Percentiles rank a stretch among this genome's conserved stretches.
Evolutionary conservation across 23 red algal genomes (phyloP).

Genomic region (Gracilaria gracilis): DNA sequence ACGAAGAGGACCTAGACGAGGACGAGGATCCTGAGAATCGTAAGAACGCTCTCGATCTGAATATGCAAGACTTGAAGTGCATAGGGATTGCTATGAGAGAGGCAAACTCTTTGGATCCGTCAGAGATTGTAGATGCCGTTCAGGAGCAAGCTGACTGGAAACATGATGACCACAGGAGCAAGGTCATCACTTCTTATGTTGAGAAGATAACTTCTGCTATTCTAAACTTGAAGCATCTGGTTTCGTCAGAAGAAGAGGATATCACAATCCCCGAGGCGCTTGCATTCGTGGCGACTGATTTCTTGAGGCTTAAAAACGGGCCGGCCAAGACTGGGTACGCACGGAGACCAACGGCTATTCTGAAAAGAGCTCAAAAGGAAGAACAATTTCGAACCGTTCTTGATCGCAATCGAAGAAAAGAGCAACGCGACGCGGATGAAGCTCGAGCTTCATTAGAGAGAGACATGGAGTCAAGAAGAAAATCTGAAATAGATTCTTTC

Average conservation of each 20-base stretch:
- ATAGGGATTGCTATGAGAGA: constrained; percentile 39
- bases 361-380: constrained; percentile 33
- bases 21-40: constrained; percentile 52
- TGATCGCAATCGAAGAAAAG: constrained; percentile 49
- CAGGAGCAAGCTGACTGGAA: constrained; percentile 20
- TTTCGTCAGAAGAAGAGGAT: not conserved
- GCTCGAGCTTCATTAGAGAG: constrained; percentile 17
- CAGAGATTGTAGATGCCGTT: not conserved
- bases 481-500: constrained; percentile 44
- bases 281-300: constrained; percentile 66
- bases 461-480: constrained; percentile 55
- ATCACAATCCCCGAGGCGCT: constrained; percentile 11
- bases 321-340: constrained; percentile 35
- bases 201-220: constrained; percentile 18
- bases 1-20: constrained; percentile 34
- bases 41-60: constrained; percentile 35
- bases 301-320: constrained; percentile 46
- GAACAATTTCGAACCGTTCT: not conserved
- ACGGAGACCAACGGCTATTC: constrained; percentile 5
- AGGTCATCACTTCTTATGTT: constrained; percentile 31
- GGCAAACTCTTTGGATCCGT: constrained; percentile 12
- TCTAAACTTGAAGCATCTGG: constrained; percentile 25
- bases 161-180: constrained; percentile 23
- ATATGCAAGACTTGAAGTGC: constrained; percentile 25
- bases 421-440: constrained; percentile 62